Conservation (phyloP, 768 basidiomycete species). For the Antrodiella citrinella region DNA sequence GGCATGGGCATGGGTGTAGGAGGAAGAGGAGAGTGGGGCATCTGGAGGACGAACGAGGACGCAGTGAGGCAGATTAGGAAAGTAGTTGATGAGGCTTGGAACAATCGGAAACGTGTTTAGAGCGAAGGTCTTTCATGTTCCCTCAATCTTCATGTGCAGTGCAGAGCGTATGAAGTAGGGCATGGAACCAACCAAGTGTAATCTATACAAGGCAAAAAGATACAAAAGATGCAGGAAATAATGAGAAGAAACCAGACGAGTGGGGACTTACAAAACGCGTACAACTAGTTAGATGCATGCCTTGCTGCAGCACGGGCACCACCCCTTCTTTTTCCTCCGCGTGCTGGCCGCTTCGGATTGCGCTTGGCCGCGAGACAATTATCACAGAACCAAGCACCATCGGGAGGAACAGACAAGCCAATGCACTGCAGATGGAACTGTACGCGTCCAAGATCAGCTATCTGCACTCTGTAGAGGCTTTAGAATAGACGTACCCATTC, state of each 20-base stretch:
- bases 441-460: constrained; percentile 3
- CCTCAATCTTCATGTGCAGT: too few relatives aligned
- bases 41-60: constrained; percentile 57
- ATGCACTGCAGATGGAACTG: constrained; percentile 81
- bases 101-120: background rate
- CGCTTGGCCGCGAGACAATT: constrained; percentile 54
- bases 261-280: background rate
- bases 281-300: constrained; percentile 13
- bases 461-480: constrained; percentile 2
- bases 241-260: background rate
- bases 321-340: constrained; percentile 20
- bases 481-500: constrained; percentile 73
- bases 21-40: constrained; percentile 49
- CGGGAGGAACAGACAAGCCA: constrained; percentile 55
- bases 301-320: constrained; percentile 17
- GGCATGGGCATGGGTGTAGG: constrained; percentile 66
- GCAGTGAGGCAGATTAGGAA: constrained; percentile 44
- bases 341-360: constrained; percentile 23
- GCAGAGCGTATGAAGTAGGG: too few relatives aligned
- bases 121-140: too few relatives aligned
- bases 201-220: background rate
- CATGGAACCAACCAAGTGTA: background rate
- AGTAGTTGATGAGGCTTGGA: constrained; percentile 32
- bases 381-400: constrained; percentile 73
- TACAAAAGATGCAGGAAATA: background rate